Evolutionary conservation across 805 yeast species (phyloP).

Genomic region (Metschnikowia matae): DNA sequence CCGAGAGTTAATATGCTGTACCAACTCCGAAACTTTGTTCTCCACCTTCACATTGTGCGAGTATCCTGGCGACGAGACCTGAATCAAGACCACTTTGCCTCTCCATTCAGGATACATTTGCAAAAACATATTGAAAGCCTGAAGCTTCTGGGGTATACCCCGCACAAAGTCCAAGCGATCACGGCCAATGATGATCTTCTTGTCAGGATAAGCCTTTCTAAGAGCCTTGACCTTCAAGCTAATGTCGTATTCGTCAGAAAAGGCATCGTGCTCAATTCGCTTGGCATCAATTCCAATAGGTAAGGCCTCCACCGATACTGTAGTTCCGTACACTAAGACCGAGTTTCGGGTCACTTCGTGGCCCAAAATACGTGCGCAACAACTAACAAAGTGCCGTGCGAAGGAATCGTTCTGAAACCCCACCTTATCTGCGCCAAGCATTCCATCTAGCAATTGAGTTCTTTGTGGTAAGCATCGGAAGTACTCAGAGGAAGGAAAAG

Average conservation of each 20-base stretch:
- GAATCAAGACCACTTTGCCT: conserved; percentile 80
- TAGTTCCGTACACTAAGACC: conserved; percentile 72
- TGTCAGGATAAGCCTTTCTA: conserved; percentile 54
- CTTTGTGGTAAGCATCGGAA: conserved; percentile 86
- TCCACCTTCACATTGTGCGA: conserved; percentile 63
- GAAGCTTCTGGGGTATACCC: conserved; percentile 89
- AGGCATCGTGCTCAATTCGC: conserved; percentile 62
- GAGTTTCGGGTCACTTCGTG: conserved; percentile 59
- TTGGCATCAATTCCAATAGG: conserved; percentile 89
- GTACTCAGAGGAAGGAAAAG: conserved; percentile 95
- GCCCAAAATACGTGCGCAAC: conserved; percentile 85
- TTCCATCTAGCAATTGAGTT: conserved; percentile 77
- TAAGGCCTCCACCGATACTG: conserved; percentile 65
- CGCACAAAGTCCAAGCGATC: conserved; percentile 89
- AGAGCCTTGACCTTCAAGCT: conserved; percentile 65
- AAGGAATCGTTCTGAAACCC: conserved; percentile 85
- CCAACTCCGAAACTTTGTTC: conserved; percentile 76
- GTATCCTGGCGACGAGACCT: conserved; percentile 80
- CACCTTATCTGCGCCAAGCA: conserved; percentile 83
- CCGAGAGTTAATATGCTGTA: conserved; percentile 75
- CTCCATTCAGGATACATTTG: conserved; percentile 93
- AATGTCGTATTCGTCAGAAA: conserved; percentile 35
- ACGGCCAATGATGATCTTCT: conserved; percentile 86
- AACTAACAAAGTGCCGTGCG: conserved; percentile 84
- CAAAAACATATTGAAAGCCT: conserved; percentile 84